Conservation (phyloP, 441 rosid species). For the Viola pubescens region DNA sequence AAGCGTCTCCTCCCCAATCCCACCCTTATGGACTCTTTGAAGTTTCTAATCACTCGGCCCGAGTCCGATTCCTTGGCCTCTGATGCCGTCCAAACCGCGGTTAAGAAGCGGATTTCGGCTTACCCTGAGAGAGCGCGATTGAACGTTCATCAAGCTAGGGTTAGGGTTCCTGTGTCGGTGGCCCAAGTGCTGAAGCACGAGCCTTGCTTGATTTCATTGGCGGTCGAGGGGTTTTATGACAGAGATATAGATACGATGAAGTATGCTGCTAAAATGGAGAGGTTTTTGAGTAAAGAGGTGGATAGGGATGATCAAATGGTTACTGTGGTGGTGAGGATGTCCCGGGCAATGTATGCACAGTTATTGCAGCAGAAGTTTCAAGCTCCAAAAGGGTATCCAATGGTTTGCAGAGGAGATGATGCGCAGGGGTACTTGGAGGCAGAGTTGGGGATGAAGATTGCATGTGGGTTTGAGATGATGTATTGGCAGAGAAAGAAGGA, state of each 20-base stretch:
- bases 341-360: constrained; percentile 90
- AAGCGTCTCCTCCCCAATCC: constrained; percentile 37
- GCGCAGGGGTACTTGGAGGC: constrained; percentile 45
- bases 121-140: constrained; percentile 54
- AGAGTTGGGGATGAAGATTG: constrained; percentile 85
- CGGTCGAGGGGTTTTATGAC: constrained; percentile 86
- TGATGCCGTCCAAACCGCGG: constrained; percentile 41
- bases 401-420: constrained; percentile 46
- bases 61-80: constrained; percentile 31
- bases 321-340: constrained; percentile 39
- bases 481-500: constrained; percentile 63
- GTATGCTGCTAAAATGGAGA: constrained; percentile 73
- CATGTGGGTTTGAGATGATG: constrained; percentile 89
- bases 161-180: constrained; percentile 52
- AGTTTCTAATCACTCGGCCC: constrained; percentile 30
- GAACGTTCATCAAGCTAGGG: constrained; percentile 52
- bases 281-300: constrained; percentile 52
- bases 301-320: constrained; percentile 52
- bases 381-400: constrained; percentile 71
- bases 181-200: constrained; percentile 60
- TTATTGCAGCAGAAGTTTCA: constrained; percentile 79
- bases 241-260: constrained; percentile 86
- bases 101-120: constrained; percentile 43
- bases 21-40: constrained; percentile 31
- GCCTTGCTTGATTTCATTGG: constrained; percentile 64